Percentiles rank a stretch among this genome's conserved stretches.
Evolutionary conservation across 495 filamentous ascomycete genomes (phyloP).

Genomic region (Lasiosphaeris hirsuta): DNA sequence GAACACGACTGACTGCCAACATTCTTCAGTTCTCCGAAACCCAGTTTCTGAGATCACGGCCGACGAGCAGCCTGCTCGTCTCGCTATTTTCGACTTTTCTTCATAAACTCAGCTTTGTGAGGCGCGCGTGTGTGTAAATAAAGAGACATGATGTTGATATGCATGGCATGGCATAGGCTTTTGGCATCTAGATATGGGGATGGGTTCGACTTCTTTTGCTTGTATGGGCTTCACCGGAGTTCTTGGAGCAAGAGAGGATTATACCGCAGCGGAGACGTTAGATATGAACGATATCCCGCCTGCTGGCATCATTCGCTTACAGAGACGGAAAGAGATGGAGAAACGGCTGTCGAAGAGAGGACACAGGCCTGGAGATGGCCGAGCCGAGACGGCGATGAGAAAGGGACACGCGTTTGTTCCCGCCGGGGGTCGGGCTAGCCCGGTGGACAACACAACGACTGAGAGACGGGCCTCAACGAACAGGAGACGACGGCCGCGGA

Average conservation of each 20-base stretch:
- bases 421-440: slow-evolving; percentile 2
- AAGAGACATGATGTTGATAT: slow-evolving; percentile 51
- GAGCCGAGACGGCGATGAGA: not conserved
- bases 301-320: slow-evolving; percentile 35
- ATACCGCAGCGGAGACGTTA: slow-evolving; percentile 24
- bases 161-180: slow-evolving; percentile 52
- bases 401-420: not conserved
- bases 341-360: not conserved
- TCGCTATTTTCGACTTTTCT: slow-evolving; percentile 25
- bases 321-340: slow-evolving; percentile 3
- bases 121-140: slow-evolving; percentile 44
- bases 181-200: slow-evolving; percentile 51
- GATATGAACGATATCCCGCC: slow-evolving; percentile 24
- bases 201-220: slow-evolving; percentile 27
- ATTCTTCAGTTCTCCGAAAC: not conserved
- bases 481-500: slow-evolving; percentile 8
- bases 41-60: not conserved
- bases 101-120: slow-evolving; percentile 30
- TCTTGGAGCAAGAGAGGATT: slow-evolving; percentile 40
- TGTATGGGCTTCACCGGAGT: slow-evolving; percentile 42
- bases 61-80: not conserved
- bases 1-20: not conserved
- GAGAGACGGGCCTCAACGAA: slow-evolving; percentile 4
- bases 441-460: not conserved
- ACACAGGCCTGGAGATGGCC: not conserved